These are phyloP conservation scores for Cetraspora pellucida DNA, from an alignment of 192 early-diverging fungal genomes.

Conservation along the genomic window DNA sequence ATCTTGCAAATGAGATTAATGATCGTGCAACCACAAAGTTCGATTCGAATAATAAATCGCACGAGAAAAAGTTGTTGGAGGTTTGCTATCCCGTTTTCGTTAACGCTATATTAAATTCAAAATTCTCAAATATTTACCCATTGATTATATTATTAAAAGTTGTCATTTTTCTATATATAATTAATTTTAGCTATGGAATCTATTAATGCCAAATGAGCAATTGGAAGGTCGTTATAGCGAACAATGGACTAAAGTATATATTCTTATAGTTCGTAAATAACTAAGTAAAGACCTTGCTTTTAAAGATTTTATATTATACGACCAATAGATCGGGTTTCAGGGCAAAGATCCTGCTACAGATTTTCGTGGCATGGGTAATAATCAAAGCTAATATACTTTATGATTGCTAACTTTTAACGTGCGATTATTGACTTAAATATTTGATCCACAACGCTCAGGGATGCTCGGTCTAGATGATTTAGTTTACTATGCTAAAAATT, in stretches of 20 bases:
- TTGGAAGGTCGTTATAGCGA: slow-evolving; percentile 51
- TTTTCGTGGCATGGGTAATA: slow-evolving; percentile 81
- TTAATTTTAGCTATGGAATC: slow-evolving; percentile 59
- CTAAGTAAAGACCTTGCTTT: background rate
- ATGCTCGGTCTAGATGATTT: slow-evolving; percentile 75
- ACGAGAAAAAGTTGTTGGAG: slow-evolving; percentile 65
- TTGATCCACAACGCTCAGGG: slow-evolving; percentile 39
- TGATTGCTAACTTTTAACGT: background rate
- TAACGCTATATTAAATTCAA: background rate
- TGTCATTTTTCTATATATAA: too few species aligned
- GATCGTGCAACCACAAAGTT: slow-evolving; percentile 61
- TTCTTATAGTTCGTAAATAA: too few species aligned
- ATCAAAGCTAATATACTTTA: background rate
- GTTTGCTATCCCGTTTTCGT: slow-evolving; percentile 38
- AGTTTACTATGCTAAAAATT: slow-evolving; percentile 61
- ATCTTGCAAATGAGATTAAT: slow-evolving; percentile 61
- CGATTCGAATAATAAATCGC: slow-evolving; percentile 56
- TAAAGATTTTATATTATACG: background rate
- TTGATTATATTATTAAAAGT: too few species aligned
- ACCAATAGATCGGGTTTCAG: slow-evolving; percentile 75
- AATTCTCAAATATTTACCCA: too few species aligned
- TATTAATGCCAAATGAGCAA: slow-evolving; percentile 57
- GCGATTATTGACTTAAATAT: background rate
- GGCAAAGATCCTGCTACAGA: slow-evolving; percentile 83
- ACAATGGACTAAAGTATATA: slow-evolving; percentile 62